phyloP scores from a whole-genome alignment of 805 yeast species.

The Ogataea chonburiensis region DNA sequence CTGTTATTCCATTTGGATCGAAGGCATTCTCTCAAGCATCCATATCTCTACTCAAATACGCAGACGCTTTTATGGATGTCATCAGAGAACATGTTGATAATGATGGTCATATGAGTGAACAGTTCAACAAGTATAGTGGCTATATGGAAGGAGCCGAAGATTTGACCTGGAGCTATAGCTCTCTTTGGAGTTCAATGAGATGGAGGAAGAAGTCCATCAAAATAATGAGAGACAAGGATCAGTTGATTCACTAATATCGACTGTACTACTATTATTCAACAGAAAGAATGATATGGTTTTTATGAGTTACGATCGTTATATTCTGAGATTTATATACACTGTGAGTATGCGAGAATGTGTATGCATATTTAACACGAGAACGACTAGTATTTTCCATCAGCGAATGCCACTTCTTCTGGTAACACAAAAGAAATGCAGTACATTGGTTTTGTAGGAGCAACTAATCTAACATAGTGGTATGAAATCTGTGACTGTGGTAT shows the following conservation, averaged over 20 bases:
- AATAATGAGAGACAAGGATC: conserved; percentile 22
- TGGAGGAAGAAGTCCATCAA: conserved; percentile 52
- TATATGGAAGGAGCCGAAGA: conserved; percentile 84
- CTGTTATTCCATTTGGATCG: conserved; percentile 38
- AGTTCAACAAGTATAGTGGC: conserved; percentile 78
- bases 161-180: conserved; percentile 88
- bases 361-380: not conserved
- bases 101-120: conserved; percentile 82
- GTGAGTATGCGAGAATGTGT: conserved; percentile 8
- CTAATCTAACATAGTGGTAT: conserved; percentile 88
- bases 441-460: conserved; percentile 97
- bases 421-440: conserved; percentile 78
- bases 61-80: conserved; percentile 65
- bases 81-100: conserved; percentile 58
- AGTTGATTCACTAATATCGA: conserved; percentile 1
- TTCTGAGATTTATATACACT: conserved; percentile 13
- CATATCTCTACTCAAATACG: conserved; percentile 47
- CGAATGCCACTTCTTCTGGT: conserved; percentile 65
- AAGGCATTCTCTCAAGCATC: conserved; percentile 47
- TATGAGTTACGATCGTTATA: conserved; percentile 9
- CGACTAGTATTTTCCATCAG: not conserved
- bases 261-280: conserved; percentile 5
- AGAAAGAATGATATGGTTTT: conserved; percentile 7
- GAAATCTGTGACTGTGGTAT: conserved; percentile 47
- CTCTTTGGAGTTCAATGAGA: conserved; percentile 67